These are phyloP conservation scores for Chytriomyces sp. DNA, from an alignment of 192 early-diverging fungal species.

Conservation along the genomic window DNA sequence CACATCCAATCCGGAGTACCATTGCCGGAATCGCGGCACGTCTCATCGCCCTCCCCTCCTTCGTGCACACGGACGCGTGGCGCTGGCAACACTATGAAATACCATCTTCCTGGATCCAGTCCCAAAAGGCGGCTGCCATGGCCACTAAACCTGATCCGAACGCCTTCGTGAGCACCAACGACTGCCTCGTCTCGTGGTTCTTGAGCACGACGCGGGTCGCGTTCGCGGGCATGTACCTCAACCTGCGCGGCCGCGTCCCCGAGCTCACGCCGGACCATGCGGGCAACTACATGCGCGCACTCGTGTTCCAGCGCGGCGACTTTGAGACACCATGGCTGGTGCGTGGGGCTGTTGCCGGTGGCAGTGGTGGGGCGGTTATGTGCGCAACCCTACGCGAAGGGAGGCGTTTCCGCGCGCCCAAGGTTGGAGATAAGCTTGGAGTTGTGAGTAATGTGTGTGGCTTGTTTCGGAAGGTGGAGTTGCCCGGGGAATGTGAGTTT, in stretches of 20 bases:
- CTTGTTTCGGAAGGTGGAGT: conserved; percentile 1
- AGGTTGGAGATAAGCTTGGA: not conserved
- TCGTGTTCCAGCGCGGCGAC: not conserved
- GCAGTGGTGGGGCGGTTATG: not conserved
- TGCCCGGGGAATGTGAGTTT: conserved; percentile 8
- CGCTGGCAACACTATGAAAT: not conserved
- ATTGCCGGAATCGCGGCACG: not conserved
- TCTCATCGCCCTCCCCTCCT: not conserved
- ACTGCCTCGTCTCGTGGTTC: not conserved
- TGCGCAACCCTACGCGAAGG: not conserved
- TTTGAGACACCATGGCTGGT: not conserved
- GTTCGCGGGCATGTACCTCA: not conserved
- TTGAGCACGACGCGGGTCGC: not conserved
- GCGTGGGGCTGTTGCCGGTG: not conserved
- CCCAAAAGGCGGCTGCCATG: not conserved
- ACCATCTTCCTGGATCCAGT: not conserved
- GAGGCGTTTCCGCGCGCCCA: too few species aligned
- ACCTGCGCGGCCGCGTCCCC: not conserved
- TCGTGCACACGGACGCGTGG: not conserved
- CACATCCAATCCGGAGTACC: not conserved
- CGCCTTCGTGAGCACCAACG: not conserved
- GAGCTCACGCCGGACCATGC: not conserved
- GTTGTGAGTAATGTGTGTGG: conserved; percentile 11
- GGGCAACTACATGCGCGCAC: not conserved
- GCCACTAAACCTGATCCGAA: not conserved